These are phyloP conservation scores for Irpex rosettiformis DNA, from an alignment of 1,284 basidiomycete genomes.

Conservation along the genomic window DNA sequence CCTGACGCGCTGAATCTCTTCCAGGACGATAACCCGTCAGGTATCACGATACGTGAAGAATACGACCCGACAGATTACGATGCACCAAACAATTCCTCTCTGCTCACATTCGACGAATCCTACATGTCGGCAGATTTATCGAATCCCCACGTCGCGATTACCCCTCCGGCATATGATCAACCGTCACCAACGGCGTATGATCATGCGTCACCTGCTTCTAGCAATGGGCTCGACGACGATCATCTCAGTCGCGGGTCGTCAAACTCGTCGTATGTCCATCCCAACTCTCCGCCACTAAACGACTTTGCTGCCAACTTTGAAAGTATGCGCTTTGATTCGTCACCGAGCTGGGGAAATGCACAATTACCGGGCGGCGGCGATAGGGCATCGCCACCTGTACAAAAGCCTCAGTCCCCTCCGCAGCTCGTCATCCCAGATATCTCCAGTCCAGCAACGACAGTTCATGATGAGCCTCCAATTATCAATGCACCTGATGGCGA, in stretches of 20 bases:
- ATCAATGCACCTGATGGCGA: conserved; percentile 69
- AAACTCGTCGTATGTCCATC: conserved; percentile 50
- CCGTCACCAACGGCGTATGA: conserved; percentile 42
- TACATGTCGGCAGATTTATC: conserved; percentile 40
- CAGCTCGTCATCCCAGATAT: conserved; percentile 61
- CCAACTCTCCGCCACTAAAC: conserved; percentile 45
- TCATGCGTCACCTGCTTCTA: conserved; percentile 61
- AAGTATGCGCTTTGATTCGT: conserved; percentile 55
- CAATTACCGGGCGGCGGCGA: conserved; percentile 45
- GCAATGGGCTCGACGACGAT: conserved; percentile 46
- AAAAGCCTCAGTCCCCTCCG: conserved; percentile 65
- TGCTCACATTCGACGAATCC: conserved; percentile 57
- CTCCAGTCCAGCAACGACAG: conserved; percentile 26
- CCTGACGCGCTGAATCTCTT: conserved; percentile 39
- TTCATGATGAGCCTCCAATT: conserved; percentile 39
- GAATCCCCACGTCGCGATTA: conserved; percentile 37
- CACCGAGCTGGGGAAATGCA: conserved; percentile 49
- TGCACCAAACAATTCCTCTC: conserved; percentile 41
- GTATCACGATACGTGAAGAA: conserved; percentile 35
- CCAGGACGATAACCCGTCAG: conserved; percentile 32
- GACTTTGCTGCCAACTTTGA: conserved; percentile 56
- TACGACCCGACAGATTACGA: conserved; percentile 74
- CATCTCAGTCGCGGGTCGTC: conserved; percentile 59
- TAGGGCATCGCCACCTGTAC: conserved; percentile 35
- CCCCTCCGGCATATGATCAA: conserved; percentile 34